Base-by-base conservation (phyloP, 169 alveolate species). In the Cryptosporidium xiaoi region DNA sequence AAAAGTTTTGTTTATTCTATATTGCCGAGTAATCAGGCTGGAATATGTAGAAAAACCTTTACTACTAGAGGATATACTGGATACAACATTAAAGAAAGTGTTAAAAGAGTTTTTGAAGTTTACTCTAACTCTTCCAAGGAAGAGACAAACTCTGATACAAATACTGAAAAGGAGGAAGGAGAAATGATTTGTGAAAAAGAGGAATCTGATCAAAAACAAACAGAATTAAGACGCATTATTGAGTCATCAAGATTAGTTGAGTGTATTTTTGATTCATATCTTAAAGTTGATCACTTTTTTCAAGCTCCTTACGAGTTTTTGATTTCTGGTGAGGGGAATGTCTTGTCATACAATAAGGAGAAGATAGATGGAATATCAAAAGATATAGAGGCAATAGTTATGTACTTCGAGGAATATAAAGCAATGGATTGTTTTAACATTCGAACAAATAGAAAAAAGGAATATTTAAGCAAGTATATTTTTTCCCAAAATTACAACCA, bases 1-100 rank as follows among this genome's bases (percentile, higher is more conserved):
- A 77, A 64, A 62, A 60, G 87, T 66, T 40, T 77, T 77, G 71
- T 77, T 20, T 77, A 58, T 48, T 40, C 87, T 34, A 60, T 56
- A 27, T 50, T 77, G 12, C 87, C 87, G 24, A 18, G 56, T 20
- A 77, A 77, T 60, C 87, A 77, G 64, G 87, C 87, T 58, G 87
- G 87, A 2, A 77, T 77, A 40, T 77, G 87, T 20, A 77, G 87
- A 29, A 77, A 77, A 20, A 29, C 77, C 8, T 77, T 77, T 34
- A 60, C 64, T 20, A 44, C 83, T 2, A 69, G 53, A 40, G 40
- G 20, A 13, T 51, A 69, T 53, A 51, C 34, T 6, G 51, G 46
- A 7, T 5, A n/a, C 4, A 53, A 69, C 10, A 29, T 69, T 15
- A 64, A 69, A n/a, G 44, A 69, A 55, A 44, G 29, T 33, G n/a